Percentiles rank a stretch among this genome's conserved stretches.
Evolutionary conservation across 2,329 filamentous ascomycete species (phyloP).

Genomic region (Gaeumannomyces sp.): DNA sequence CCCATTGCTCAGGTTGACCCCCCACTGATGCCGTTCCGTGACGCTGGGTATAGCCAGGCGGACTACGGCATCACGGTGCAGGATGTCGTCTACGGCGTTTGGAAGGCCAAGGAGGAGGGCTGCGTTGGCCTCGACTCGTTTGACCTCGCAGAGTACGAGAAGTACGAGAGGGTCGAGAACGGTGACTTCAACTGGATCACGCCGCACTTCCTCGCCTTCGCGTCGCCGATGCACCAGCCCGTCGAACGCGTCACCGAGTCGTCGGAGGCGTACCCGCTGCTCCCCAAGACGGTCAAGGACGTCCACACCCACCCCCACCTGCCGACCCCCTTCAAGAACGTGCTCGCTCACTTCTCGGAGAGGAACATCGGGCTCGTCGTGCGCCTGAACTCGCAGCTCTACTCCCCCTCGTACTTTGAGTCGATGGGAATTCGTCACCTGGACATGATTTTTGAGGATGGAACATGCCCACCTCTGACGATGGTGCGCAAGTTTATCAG

Average conservation of each 20-base stretch:
- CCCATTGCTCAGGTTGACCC: slow-evolving; percentile 96
- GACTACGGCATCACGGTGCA: slow-evolving; percentile 95
- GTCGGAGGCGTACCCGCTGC: slow-evolving; percentile 64
- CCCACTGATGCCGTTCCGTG: slow-evolving; percentile 96
- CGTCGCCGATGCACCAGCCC: slow-evolving; percentile 81
- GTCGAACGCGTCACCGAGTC: slow-evolving; percentile 64
- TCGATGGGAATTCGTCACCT: slow-evolving; percentile 90
- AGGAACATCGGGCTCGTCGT: slow-evolving; percentile 90
- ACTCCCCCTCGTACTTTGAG: slow-evolving; percentile 96
- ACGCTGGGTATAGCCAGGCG: slow-evolving; percentile 96
- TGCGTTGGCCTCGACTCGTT: slow-evolving; percentile 91
- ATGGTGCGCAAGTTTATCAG: slow-evolving; percentile 95
- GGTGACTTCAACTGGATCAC: slow-evolving; percentile 99
- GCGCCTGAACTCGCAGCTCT: slow-evolving; percentile 88
- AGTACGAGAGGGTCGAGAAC: slow-evolving; percentile 91
- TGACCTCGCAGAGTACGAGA: slow-evolving; percentile 94
- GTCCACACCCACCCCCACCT: slow-evolving; percentile 65
- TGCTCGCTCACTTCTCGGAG: slow-evolving; percentile 80
- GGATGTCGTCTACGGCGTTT: slow-evolving; percentile 96
- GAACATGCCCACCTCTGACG: slow-evolving; percentile 82
- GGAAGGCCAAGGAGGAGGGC: slow-evolving; percentile 96
- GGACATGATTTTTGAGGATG: slow-evolving; percentile 99
- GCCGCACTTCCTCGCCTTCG: slow-evolving; percentile 90
- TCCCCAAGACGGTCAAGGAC: slow-evolving; percentile 71
- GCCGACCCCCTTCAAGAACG: slow-evolving; percentile 89